Base-by-base conservation (phyloP, 2,329 filamentous ascomycete genomes). In the Colletotrichum horii region DNA sequence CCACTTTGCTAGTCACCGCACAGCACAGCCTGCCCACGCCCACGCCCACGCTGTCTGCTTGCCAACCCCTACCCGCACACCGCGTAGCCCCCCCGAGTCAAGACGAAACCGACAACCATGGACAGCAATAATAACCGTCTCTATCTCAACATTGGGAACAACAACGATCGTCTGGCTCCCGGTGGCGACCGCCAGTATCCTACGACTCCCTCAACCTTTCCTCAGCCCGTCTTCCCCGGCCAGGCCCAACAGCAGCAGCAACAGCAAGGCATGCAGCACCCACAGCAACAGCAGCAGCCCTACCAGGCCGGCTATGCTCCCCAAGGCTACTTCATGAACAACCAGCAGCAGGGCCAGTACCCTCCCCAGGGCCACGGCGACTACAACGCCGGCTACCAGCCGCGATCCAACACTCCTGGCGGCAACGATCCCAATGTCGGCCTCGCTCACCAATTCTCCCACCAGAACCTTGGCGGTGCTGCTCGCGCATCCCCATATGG, bases 201-300 rank as follows among this genome's bases (percentile, higher is more conserved):
- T 79, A 96, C 96, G 69, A 98, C 96, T 12, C 96, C 96, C 68
- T 98, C 96, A 78, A 98, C 96, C 75, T 98, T 98, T 83, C 96
- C 96, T 15, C 96, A 98, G 87, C 96, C 96, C 76, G 94, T 98
- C 83, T 91, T 90, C 79, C 87, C 88, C 32, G 80, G 83, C 67
- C 80, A 79, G 68, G 86, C 86, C 78, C 82, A 85, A 71, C 84
- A 93, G 80, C 71, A 28, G 73, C 77, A 87, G 78, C 81, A 84
- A 75, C 79, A 83, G 52, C 81, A 43, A 64, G 73, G 69, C 30
- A 75, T 75, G 73, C 84, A 84, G 65, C 79, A 79, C 64, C 80
- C 79, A 73, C 79, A 79, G 55, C 79, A 78, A 71, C 79, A 79
- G 55, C 79, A 78, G 78, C 87, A 89, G 81, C 84, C 84, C 61